These are phyloP conservation scores for Suillus clintonianus DNA, from an alignment of 768 basidiomycete species.

Conservation along the genomic window DNA sequence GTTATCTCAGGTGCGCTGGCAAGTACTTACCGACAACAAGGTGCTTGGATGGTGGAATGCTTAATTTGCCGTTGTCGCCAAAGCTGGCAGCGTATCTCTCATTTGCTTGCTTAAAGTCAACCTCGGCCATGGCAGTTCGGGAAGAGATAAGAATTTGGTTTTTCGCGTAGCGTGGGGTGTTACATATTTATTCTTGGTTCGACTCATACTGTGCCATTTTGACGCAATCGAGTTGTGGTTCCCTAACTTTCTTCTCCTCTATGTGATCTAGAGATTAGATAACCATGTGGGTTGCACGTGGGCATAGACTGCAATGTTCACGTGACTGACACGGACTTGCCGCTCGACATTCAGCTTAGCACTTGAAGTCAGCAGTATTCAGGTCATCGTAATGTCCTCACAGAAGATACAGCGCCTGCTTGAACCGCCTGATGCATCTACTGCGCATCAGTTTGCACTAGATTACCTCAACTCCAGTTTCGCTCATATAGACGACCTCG, in stretches of 20 bases:
- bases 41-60: constrained; percentile 44
- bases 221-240: background rate
- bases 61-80: constrained; percentile 38
- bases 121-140: constrained; percentile 13
- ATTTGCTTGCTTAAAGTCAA: constrained; percentile 43
- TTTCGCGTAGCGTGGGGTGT: background rate
- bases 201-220: constrained; percentile 5
- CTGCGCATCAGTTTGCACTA: constrained; percentile 36
- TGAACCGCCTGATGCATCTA: constrained; percentile 47
- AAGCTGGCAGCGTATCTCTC: constrained; percentile 47
- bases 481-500: constrained; percentile 46
- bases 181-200: background rate
- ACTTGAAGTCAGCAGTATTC: too few species aligned
- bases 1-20: background rate
- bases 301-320: too few species aligned
- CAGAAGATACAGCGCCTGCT: constrained; percentile 49
- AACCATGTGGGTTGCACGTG: too few species aligned
- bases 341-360: too few species aligned
- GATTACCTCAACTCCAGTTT: constrained; percentile 48
- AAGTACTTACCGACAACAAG: constrained; percentile 37
- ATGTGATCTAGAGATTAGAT: constrained; percentile 27
- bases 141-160: background rate
- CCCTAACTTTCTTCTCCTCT: too few species aligned
- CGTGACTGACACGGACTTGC: too few species aligned
- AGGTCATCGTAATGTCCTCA: constrained; percentile 37